Conservation (phyloP, 139 green algal species). For the Chlorella sp. region DNA sequence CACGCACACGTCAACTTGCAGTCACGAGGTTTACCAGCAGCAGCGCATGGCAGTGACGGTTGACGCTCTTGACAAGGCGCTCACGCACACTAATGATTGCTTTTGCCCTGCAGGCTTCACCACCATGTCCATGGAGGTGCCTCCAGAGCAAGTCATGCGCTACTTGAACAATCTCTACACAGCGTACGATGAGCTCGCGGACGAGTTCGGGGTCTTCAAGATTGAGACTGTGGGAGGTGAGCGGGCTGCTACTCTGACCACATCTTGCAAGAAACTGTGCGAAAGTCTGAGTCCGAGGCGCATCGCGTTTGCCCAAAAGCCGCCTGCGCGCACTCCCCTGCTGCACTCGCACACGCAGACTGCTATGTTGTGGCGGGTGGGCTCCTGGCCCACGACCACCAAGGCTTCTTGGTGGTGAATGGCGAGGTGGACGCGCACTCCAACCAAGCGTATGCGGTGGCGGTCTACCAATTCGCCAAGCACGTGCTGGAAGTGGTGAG, state of each 20-base stretch:
- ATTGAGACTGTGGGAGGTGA: constrained; percentile 25
- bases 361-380: constrained; percentile 42
- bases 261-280: too few relatives aligned
- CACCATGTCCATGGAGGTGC: constrained; percentile 16
- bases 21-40: too few relatives aligned
- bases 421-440: not conserved
- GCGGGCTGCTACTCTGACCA: too few relatives aligned
- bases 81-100: too few relatives aligned
- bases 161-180: constrained; percentile 18
- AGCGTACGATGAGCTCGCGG: constrained; percentile 14
- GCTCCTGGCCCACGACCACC: constrained; percentile 19
- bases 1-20: too few relatives aligned
- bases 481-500: constrained; percentile 16
- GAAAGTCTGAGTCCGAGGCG: too few relatives aligned
- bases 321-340: too few relatives aligned
- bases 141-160: constrained; percentile 10
- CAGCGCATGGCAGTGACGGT: too few relatives aligned
- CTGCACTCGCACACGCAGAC: too few relatives aligned
- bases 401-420: constrained; percentile 8
- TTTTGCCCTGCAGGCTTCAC: constrained; percentile 29
- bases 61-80: too few relatives aligned
- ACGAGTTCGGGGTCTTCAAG: constrained; percentile 20
- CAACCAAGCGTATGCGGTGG: not conserved
- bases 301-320: too few relatives aligned
- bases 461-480: constrained; percentile 8